Percentiles rank a stretch among this genome's conserved stretches.
Evolutionary conservation across 768 basidiomycete genomes (phyloP).

Genomic region (Boletus subparvulus): DNA sequence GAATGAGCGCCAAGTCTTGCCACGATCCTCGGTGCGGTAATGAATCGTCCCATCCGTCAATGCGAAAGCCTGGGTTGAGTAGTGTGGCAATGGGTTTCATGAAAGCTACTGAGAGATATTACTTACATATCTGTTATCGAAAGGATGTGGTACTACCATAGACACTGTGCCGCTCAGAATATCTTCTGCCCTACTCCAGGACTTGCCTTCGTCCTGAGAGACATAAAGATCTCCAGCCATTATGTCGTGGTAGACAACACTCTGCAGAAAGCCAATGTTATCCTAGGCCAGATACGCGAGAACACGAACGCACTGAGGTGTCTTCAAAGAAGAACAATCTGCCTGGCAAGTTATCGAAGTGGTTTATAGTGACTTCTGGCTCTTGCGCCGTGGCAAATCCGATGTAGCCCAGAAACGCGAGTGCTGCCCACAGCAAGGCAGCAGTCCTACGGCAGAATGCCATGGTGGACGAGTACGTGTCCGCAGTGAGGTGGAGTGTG

Average conservation of each 20-base stretch:
- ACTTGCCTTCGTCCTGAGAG: conserved; percentile 86
- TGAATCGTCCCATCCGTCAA: conserved; percentile 74
- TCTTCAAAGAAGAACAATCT: conserved; percentile 92
- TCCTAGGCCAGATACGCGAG: background rate
- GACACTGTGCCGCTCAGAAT: conserved; percentile 57
- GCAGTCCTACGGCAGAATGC: conserved; percentile 29
- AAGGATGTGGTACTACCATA: conserved; percentile 86
- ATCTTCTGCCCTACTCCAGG: conserved; percentile 49
- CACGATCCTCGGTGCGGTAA: conserved; percentile 86
- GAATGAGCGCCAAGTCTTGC: conserved; percentile 85
- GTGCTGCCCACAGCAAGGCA: conserved; percentile 25
- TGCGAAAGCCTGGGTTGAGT: conserved; percentile 70
- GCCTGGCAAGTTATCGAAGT: conserved; percentile 72
- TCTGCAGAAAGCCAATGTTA: conserved; percentile 34
- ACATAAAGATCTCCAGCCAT: conserved; percentile 67
- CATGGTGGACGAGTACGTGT: conserved; percentile 27
- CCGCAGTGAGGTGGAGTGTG: conserved; percentile 4
- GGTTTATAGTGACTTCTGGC: conserved; percentile 48
- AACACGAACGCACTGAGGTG: conserved; percentile 64
- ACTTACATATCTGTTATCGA: conserved; percentile 71
- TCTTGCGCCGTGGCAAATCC: conserved; percentile 38
- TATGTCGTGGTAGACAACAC: conserved; percentile 81
- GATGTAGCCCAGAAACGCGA: conserved; percentile 23
- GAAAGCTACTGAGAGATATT: background rate
- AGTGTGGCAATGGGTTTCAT: background rate